Percentiles rank a stretch among this genome's conserved stretches.
These are phyloP conservation scores for Oropetium thomaeum DNA, from an alignment of 176 grass and related monocot genomes.

Conservation along the genomic window DNA sequence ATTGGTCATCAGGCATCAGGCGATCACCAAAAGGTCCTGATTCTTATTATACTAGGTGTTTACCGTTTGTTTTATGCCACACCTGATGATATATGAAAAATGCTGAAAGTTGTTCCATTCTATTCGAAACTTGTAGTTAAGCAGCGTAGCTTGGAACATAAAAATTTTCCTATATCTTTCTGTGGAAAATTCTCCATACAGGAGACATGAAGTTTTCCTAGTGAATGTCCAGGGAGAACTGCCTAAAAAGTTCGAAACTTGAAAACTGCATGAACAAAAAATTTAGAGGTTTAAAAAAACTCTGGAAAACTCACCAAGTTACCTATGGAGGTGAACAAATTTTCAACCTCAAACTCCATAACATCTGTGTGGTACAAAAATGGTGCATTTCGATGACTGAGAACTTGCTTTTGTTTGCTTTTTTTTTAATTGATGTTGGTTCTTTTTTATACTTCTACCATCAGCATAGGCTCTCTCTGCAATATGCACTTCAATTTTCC, in stretches of 20 bases:
- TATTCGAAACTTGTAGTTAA: slow-evolving; percentile 12
- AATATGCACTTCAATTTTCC: no score
- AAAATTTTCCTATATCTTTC: slow-evolving; percentile 8
- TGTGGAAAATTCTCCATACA: neutral
- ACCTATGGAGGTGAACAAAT: no score
- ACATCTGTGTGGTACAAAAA: no score
- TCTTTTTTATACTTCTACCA: neutral
- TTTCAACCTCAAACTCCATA: no score
- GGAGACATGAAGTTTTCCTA: no score
- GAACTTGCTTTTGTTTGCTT: neutral
- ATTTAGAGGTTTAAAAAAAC: no score
- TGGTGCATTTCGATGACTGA: no score
- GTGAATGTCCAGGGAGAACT: no score
- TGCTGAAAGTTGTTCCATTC: slow-evolving; percentile 6
- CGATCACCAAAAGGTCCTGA: slow-evolving; percentile 87
- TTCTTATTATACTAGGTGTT: slow-evolving; percentile 7
- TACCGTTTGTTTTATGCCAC: slow-evolving; percentile 15
- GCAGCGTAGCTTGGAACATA: neutral
- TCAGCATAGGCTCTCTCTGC: slow-evolving; percentile 5
- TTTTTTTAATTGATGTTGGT: neutral
- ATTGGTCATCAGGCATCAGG: slow-evolving; percentile 54
- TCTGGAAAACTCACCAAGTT: no score
- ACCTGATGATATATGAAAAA: neutral
- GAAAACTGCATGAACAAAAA: no score
- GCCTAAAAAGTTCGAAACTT: no score